These are phyloP conservation scores for Vanilla planifolia DNA, from an alignment of 106 monocot species.

Conservation along the genomic window DNA sequence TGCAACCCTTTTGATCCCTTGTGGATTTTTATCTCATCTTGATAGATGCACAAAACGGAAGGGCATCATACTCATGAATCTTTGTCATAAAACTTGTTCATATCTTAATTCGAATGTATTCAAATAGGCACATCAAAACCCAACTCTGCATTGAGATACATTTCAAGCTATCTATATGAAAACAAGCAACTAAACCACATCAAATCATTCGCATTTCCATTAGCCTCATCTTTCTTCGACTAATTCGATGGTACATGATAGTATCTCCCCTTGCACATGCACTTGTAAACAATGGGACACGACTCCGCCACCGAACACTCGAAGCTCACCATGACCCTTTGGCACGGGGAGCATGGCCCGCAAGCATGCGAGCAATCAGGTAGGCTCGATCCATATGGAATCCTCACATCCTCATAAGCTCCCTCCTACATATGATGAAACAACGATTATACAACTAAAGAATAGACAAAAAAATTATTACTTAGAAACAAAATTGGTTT, in stretches of 20 bases:
- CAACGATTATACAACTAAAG: too few species aligned
- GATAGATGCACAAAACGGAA: background rate
- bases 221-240: background rate
- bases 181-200: too few species aligned
- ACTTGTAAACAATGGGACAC: conserved; percentile 73
- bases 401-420: background rate
- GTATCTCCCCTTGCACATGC: conserved; percentile 69
- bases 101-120: too few species aligned
- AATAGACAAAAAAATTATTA: too few species aligned
- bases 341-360: conserved; percentile 80
- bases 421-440: background rate
- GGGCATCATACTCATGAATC: background rate
- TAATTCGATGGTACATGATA: conserved; percentile 69
- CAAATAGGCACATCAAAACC: too few species aligned
- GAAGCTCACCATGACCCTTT: conserved; percentile 77
- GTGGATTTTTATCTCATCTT: too few species aligned
- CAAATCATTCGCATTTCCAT: too few species aligned
- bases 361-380: conserved; percentile 83
- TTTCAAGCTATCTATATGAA: background rate
- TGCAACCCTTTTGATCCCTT: too few species aligned
- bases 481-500: too few species aligned
- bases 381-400: conserved; percentile 49
- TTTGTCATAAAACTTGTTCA: background rate
- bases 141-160: background rate
- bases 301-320: conserved; percentile 72